These are phyloP conservation scores for Colletotrichum nymphaeae DNA, from an alignment of 2,329 filamentous ascomycete genomes.

Conservation along the genomic window DNA sequence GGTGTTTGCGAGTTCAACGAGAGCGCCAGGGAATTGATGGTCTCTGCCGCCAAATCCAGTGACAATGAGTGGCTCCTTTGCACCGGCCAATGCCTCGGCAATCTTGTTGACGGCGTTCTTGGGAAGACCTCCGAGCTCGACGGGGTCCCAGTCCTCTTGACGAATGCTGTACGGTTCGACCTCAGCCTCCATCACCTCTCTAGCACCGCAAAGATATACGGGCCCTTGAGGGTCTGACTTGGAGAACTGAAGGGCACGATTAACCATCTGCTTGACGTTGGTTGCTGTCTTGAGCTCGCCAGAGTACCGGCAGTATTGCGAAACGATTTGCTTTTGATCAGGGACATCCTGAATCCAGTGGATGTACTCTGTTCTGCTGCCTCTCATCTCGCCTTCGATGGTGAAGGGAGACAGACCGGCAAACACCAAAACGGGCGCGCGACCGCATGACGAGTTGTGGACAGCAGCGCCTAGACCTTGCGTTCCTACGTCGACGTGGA, in stretches of 20 bases:
- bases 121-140: conserved; percentile 72
- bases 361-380: conserved; percentile 79
- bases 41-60: conserved; percentile 80
- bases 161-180: conserved; percentile 78
- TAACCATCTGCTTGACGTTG: conserved; percentile 87
- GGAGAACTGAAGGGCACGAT: conserved; percentile 81
- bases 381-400: conserved; percentile 77
- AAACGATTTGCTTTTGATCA: conserved; percentile 79
- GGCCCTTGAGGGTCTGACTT: conserved; percentile 79
- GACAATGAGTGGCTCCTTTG: conserved; percentile 75
- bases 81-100: conserved; percentile 70
- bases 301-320: conserved; percentile 82
- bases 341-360: conserved; percentile 84
- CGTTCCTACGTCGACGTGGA: conserved; percentile 81
- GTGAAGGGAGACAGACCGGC: conserved; percentile 79
- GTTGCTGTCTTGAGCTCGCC: conserved; percentile 82
- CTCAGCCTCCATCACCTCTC: conserved; percentile 86
- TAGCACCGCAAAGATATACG: conserved; percentile 77
- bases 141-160: conserved; percentile 76
- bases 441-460: conserved; percentile 77
- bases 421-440: conserved; percentile 78
- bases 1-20: conserved; percentile 75
- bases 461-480: conserved; percentile 78
- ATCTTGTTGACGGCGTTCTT: conserved; percentile 66
- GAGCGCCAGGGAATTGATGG: conserved; percentile 67